Evolutionary conservation across 176 grass and related monocot species (phyloP).

Genomic region (Carex cristatella): DNA sequence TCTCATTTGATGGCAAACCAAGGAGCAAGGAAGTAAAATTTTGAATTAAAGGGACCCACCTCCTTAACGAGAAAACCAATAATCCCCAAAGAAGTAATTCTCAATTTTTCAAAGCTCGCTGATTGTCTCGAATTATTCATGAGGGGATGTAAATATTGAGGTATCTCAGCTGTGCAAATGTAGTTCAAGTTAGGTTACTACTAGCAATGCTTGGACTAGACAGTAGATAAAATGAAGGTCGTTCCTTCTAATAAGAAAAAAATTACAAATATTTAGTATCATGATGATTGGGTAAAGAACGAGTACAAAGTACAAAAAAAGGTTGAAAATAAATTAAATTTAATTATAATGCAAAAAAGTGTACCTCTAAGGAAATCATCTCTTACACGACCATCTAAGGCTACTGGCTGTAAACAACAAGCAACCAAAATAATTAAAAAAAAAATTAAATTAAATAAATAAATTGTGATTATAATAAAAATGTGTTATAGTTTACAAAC

Average conservation of each 20-base stretch:
- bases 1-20: not conserved
- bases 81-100: slow-evolving; percentile 11
- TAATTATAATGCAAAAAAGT: not conserved
- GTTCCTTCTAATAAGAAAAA: not conserved
- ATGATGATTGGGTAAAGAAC: not conserved
- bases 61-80: slow-evolving; percentile 1
- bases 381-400: not conserved
- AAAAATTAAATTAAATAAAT: not conserved
- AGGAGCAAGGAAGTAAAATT: not conserved
- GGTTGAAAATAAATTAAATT: slow-evolving; percentile 2
- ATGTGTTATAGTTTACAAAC: not conserved
- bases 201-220: not conserved
- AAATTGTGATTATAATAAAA: not conserved
- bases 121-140: not conserved
- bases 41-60: not conserved
- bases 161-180: not conserved
- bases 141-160: slow-evolving; percentile 13
- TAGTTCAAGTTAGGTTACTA: not conserved
- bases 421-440: not conserved
- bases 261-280: not conserved
- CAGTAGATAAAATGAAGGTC: not conserved
- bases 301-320: not conserved
- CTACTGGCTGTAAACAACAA: slow-evolving; percentile 1
- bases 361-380: slow-evolving; percentile 9
- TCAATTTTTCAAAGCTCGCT: not conserved